A percentile compares a stretch with the other conserved stretches of the same genome.
These are phyloP conservation scores for Pyrus communis DNA, from an alignment of 306 rosid genomes.

Conservation along the genomic window DNA sequence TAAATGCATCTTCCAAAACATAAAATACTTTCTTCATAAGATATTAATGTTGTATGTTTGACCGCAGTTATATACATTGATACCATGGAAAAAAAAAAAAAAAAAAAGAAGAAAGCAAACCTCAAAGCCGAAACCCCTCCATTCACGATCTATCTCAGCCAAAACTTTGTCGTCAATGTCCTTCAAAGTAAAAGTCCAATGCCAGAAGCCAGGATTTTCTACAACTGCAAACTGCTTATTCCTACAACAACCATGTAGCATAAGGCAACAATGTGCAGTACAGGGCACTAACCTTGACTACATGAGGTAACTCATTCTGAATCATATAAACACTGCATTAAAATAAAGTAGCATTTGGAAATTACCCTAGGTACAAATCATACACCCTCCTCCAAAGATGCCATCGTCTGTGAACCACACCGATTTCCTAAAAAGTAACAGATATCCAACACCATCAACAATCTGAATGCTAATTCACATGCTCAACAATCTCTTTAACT, in stretches of 20 bases:
- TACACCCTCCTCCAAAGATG: conserved; percentile 95
- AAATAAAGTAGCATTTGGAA: not conserved
- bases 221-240: conserved; percentile 79
- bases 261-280: not conserved
- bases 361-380: conserved; percentile 95
- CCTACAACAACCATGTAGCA: conserved; percentile 29
- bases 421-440: conserved; percentile 64
- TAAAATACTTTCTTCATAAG: not conserved
- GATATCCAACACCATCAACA: conserved; percentile 20
- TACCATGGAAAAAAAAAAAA: too few species aligned
- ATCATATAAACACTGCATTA: not conserved
- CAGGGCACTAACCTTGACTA: not conserved
- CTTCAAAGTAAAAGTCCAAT: conserved; percentile 92
- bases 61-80: not conserved
- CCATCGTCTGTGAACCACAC: conserved; percentile 95
- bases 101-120: conserved; percentile 22
- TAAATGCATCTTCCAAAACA: not conserved
- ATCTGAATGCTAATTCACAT: conserved; percentile 15
- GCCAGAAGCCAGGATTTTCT: conserved; percentile 97
- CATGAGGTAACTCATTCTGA: not conserved
- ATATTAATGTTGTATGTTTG: not conserved
- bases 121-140: conserved; percentile 99
- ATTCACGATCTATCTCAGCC: conserved; percentile 89
- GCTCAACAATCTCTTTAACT: not conserved
- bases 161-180: conserved; percentile 70